These are phyloP conservation scores for Alternaria arborescens DNA, from an alignment of 2,329 filamentous ascomycete species.

Conservation along the genomic window DNA sequence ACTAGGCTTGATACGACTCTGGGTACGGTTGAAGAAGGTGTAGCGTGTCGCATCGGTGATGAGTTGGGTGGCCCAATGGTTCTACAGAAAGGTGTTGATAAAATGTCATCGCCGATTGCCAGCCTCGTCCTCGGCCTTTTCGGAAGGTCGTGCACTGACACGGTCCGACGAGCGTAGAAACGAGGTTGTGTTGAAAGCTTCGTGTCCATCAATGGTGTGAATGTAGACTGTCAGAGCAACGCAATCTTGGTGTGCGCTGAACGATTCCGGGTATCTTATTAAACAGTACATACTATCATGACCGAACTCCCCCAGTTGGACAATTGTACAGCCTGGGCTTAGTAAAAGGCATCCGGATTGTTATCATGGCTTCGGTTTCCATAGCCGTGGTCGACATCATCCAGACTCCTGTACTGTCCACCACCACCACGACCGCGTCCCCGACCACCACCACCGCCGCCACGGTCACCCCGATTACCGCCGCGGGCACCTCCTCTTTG, in stretches of 20 bases:
- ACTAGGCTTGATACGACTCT: neutral
- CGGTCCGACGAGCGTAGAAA: neutral
- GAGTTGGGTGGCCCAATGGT: neutral
- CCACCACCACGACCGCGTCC: slow-evolving; percentile 46
- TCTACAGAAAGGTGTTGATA: neutral
- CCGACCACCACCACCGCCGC: slow-evolving; percentile 43
- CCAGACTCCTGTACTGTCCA: slow-evolving; percentile 53
- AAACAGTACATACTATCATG: neutral
- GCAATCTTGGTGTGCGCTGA: neutral
- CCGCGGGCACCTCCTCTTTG: slow-evolving; percentile 50
- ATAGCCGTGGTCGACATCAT: slow-evolving; percentile 51
- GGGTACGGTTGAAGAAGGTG: neutral
- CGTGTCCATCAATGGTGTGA: neutral
- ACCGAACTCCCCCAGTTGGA: neutral
- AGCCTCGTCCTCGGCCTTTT: slow-evolving; percentile 11
- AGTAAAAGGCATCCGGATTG: slow-evolving; percentile 48
- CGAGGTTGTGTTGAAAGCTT: neutral
- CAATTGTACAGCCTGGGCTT: neutral
- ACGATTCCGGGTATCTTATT: neutral
- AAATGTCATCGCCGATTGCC: slow-evolving; percentile 19
- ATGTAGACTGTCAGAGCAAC: neutral
- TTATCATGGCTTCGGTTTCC: slow-evolving; percentile 43
- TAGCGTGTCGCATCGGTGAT: slow-evolving; percentile 5
- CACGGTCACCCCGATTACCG: slow-evolving; percentile 52
- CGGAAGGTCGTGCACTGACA: slow-evolving; percentile 7